Evolutionary conservation across 2,329 filamentous ascomycete genomes (phyloP).

Genomic region (Ceratocystis ficicola): DNA sequence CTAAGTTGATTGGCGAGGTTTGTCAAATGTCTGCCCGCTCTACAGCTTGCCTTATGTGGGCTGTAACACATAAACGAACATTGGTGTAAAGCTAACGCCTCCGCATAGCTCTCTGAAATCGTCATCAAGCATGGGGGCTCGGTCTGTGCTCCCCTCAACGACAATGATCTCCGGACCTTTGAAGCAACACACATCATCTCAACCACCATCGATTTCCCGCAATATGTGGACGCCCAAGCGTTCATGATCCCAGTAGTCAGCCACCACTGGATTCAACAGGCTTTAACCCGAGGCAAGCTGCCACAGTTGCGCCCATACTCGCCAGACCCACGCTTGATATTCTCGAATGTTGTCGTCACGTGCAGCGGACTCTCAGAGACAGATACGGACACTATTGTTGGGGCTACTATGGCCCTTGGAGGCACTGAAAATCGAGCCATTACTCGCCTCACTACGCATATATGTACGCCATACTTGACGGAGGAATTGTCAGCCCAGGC

Average conservation of each 20-base stretch:
- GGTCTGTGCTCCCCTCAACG: conserved; percentile 36
- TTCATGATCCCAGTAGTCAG: conserved; percentile 75
- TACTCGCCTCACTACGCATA: conserved; percentile 68
- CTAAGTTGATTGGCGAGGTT: conserved; percentile 35
- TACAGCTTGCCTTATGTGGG: neutral
- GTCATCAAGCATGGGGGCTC: conserved; percentile 40
- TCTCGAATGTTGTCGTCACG: conserved; percentile 70
- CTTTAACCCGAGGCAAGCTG: conserved; percentile 55
- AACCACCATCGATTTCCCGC: conserved; percentile 79
- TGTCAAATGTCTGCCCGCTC: conserved; percentile 7
- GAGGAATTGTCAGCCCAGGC: conserved; percentile 58
- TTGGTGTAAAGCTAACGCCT: neutral
- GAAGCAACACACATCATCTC: conserved; percentile 48
- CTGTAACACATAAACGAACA: neutral
- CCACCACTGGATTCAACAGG: conserved; percentile 64
- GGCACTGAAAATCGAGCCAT: conserved; percentile 65
- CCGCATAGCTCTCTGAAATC: conserved; percentile 33
- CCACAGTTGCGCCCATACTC: conserved; percentile 74
- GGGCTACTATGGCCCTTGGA: conserved; percentile 78
- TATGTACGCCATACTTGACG: conserved; percentile 69
- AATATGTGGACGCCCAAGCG: conserved; percentile 63
- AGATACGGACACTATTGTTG: conserved; percentile 85
- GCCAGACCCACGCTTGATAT: conserved; percentile 81
- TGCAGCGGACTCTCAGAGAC: conserved; percentile 73
- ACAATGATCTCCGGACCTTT: conserved; percentile 39